Conservation (phyloP, 371 early-diverging fungal species). For the Coemansia sp. region DNA sequence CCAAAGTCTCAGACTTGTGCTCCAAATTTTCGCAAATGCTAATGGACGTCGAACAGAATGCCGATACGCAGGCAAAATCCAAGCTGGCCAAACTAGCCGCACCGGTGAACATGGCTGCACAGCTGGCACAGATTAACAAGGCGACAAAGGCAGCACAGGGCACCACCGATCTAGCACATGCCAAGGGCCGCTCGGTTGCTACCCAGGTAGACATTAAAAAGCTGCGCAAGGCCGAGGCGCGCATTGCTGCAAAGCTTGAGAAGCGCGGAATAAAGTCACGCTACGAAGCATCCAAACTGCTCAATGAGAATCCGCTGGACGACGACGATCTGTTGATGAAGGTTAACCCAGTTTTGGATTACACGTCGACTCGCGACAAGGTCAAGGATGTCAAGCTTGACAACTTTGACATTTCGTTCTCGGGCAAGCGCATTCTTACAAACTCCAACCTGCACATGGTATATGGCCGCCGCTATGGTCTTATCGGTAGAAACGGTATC, state of each 20-base stretch:
- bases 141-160: constrained; percentile 40
- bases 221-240: constrained; percentile 88
- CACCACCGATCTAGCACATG: constrained; percentile 42
- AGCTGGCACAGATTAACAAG: constrained; percentile 50
- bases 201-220: constrained; percentile 89
- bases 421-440: constrained; percentile 89
- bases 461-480: constrained; percentile 92
- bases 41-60: constrained; percentile 48
- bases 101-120: constrained; percentile 51
- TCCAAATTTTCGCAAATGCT: constrained; percentile 60
- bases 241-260: constrained; percentile 86
- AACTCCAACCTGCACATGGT: constrained; percentile 79
- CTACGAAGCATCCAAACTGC: constrained; percentile 78
- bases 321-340: constrained; percentile 67
- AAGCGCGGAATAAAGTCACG: constrained; percentile 73
- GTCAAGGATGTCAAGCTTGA: constrained; percentile 93
- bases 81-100: constrained; percentile 45
- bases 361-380: constrained; percentile 78
- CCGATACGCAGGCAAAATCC: constrained; percentile 21
- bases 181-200: constrained; percentile 55
- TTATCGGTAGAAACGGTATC: constrained; percentile 98
- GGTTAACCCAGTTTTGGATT: constrained; percentile 80
- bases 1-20: constrained; percentile 65
- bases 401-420: constrained; percentile 94
- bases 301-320: constrained; percentile 67